These are phyloP conservation scores for Boletus edulis DNA, from an alignment of 768 basidiomycete species.

Conservation along the genomic window DNA sequence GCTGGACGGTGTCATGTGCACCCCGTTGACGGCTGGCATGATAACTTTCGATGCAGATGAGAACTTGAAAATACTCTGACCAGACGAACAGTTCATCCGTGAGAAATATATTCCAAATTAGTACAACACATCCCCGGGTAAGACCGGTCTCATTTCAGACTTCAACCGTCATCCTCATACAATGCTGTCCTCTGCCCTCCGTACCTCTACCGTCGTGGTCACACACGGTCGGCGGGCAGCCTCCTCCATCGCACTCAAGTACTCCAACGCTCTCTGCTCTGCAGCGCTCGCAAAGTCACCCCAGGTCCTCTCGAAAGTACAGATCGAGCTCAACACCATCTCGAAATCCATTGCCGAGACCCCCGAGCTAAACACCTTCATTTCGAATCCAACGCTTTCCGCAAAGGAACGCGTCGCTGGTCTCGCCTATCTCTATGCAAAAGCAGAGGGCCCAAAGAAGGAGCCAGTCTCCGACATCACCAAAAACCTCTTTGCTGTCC, in stretches of 20 bases:
- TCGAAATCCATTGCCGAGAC: conserved; percentile 64
- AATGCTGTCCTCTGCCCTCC: conserved; percentile 59
- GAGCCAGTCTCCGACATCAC: conserved; percentile 81
- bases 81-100: neutral
- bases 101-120: conserved; percentile 2
- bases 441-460: conserved; percentile 70
- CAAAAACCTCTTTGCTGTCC: conserved; percentile 85
- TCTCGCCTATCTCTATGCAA: conserved; percentile 64
- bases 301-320: conserved; percentile 79
- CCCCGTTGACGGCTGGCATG: conserved; percentile 34
- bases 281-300: conserved; percentile 84
- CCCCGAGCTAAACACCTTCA: conserved; percentile 65
- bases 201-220: conserved; percentile 43
- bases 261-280: conserved; percentile 78
- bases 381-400: conserved; percentile 91
- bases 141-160: conserved; percentile 10
- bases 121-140: neutral
- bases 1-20: conserved; percentile 8
- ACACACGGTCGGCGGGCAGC: conserved; percentile 59
- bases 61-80: neutral
- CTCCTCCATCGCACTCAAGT: conserved; percentile 76
- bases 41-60: neutral
- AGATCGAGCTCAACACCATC: conserved; percentile 76
- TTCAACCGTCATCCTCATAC: conserved; percentile 22
- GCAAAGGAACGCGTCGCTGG: conserved; percentile 68